These are phyloP conservation scores for Ophiostoma novo-ulmi DNA, from an alignment of 2,329 filamentous ascomycete genomes.

Conservation along the genomic window DNA sequence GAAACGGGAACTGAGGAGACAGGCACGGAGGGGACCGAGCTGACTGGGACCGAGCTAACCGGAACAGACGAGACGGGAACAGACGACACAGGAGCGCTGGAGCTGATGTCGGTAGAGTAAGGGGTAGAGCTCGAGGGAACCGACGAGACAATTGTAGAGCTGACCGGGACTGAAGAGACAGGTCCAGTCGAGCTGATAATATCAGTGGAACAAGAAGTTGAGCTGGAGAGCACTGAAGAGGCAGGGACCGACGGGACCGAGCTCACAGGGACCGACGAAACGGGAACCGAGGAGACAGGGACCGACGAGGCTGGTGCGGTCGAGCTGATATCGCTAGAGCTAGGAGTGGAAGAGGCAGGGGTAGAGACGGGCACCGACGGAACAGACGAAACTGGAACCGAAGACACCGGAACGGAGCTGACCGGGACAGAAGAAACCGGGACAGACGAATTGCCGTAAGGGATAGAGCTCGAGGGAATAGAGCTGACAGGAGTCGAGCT, in stretches of 20 bases:
- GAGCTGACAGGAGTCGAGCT: neutral
- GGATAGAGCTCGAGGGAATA: neutral
- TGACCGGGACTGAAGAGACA: neutral
- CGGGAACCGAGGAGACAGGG: neutral
- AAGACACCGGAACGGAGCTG: neutral
- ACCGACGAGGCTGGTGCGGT: neutral
- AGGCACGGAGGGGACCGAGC: constrained; percentile 4
- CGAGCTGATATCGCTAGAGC: neutral
- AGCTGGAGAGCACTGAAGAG: neutral
- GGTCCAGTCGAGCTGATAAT: neutral
- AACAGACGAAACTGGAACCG: neutral
- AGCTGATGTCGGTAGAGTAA: neutral
- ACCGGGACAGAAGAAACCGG: neutral
- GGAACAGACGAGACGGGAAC: too few relatives aligned
- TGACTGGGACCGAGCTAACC: neutral
- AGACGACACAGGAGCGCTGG: neutral
- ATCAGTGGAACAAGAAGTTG: neutral
- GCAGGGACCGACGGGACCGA: neutral
- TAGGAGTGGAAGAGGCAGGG: neutral
- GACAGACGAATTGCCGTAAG: neutral
- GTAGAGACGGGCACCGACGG: too few relatives aligned
- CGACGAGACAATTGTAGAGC: neutral
- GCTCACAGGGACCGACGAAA: constrained; percentile 2
- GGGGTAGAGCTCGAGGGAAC: neutral
- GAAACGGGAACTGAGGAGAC: neutral